These are phyloP conservation scores for Ophiocordyceps robertsii DNA, from an alignment of 2,329 filamentous ascomycete genomes.

Conservation along the genomic window DNA sequence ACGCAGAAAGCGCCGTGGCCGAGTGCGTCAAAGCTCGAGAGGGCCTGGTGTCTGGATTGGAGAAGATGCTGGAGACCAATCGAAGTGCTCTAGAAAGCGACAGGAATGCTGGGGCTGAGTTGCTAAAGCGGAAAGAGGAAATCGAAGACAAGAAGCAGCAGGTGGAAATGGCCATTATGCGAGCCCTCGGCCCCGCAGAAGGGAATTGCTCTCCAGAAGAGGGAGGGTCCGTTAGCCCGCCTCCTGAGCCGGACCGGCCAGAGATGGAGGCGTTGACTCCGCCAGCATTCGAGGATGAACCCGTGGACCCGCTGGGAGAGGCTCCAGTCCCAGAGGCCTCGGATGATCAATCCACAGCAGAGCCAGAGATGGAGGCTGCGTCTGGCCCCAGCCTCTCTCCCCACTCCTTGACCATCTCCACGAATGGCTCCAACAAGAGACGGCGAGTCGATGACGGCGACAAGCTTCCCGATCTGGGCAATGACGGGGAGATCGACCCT, in stretches of 20 bases:
- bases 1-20: constrained; percentile 76
- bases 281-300: constrained; percentile 41
- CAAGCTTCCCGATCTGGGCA: constrained; percentile 40
- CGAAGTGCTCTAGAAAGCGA: constrained; percentile 57
- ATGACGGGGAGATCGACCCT: constrained; percentile 40
- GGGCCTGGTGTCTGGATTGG: constrained; percentile 63
- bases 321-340: constrained; percentile 7
- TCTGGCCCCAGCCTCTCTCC: constrained; percentile 28
- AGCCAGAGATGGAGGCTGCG: constrained; percentile 24
- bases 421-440: constrained; percentile 43
- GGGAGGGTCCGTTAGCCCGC: constrained; percentile 29
- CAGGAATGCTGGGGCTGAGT: constrained; percentile 46
- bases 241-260: constrained; percentile 55
- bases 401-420: constrained; percentile 33
- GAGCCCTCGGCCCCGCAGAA: constrained; percentile 55
- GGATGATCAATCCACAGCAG: constrained; percentile 3
- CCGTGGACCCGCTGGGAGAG: constrained; percentile 4
- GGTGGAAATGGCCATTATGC: constrained; percentile 85
- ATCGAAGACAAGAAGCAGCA: constrained; percentile 76
- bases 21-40: constrained; percentile 80
- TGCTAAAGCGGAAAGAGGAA: constrained; percentile 52
- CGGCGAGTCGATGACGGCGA: constrained; percentile 36
- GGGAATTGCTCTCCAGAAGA: constrained; percentile 33
- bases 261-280: constrained; percentile 80
- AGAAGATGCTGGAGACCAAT: constrained; percentile 68